Evolutionary conservation across 2,329 filamentous ascomycete species (phyloP).

Genomic region (Penicillium sp.): DNA sequence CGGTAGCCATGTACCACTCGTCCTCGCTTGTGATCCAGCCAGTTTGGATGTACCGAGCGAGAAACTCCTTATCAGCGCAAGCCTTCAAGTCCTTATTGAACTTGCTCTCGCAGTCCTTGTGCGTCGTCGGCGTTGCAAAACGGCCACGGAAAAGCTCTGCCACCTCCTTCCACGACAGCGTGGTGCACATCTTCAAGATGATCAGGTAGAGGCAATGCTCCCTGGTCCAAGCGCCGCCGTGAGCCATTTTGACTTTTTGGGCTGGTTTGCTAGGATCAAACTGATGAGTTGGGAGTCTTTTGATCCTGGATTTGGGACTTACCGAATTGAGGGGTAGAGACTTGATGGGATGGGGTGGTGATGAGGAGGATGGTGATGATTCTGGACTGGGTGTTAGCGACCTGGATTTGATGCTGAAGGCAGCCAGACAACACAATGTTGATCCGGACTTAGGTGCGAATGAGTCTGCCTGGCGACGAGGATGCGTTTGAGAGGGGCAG

Average conservation of each 20-base stretch:
- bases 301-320: no score
- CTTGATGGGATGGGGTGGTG: no score
- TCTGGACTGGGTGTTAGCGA: background rate
- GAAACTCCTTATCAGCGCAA: background rate
- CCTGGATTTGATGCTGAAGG: background rate
- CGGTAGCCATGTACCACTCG: background rate
- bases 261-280: background rate
- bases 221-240: background rate
- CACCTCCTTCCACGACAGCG: conserved; percentile 1
- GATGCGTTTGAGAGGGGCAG: background rate
- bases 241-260: conserved; percentile 4
- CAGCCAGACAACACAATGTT: background rate
- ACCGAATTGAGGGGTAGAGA: no score
- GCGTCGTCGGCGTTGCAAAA: background rate
- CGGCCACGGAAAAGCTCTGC: background rate
- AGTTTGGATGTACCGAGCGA: background rate
- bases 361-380: background rate
- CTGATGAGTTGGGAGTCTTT: background rate
- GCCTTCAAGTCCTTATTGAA: conserved; percentile 11
- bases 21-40: background rate
- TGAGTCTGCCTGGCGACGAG: no score
- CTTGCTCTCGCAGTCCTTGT: conserved; percentile 10
- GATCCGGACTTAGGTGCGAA: no score
- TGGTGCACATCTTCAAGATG: conserved; percentile 1
- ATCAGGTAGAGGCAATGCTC: conserved; percentile 5